A percentile compares a stretch with the other conserved stretches of the same genome.
Evolutionary conservation across 2,329 filamentous ascomycete species (phyloP).

Genomic region (Hypoxylon sp.): DNA sequence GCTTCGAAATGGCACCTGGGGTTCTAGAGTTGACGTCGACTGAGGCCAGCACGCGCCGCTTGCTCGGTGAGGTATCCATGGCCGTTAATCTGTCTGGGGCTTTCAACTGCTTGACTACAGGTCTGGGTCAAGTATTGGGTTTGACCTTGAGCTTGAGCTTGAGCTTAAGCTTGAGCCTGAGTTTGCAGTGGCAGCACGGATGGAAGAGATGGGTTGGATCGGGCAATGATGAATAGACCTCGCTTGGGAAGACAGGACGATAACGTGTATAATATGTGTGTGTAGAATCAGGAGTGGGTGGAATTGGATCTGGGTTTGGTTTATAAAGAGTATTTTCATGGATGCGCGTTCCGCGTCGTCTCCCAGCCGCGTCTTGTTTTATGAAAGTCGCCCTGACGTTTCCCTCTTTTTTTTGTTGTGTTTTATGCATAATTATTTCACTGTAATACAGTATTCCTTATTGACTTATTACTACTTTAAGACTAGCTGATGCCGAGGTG

Average conservation of each 20-base stretch:
- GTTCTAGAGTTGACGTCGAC: slow-evolving; percentile 43
- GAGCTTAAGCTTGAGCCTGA: not conserved
- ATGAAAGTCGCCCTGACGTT: too few species aligned
- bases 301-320: not conserved
- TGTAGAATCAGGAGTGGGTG: not conserved
- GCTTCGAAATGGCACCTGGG: slow-evolving; percentile 30
- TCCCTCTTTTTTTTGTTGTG: not conserved
- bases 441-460: slow-evolving; percentile 10
- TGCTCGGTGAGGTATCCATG: slow-evolving; percentile 44
- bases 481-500: slow-evolving; percentile 1
- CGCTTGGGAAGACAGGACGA: not conserved
- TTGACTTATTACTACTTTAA: slow-evolving; percentile 36
- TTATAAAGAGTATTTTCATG: not conserved
- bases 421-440: slow-evolving; percentile 14
- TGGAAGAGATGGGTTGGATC: not conserved
- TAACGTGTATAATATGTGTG: not conserved
- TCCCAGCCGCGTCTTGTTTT: not conserved
- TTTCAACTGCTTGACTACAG: too few species aligned
- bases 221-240: not conserved
- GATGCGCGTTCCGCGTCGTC: slow-evolving; percentile 1
- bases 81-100: not conserved
- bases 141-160: not conserved
- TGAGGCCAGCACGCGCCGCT: slow-evolving; percentile 43
- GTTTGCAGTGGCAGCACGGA: not conserved
- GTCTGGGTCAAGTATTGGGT: not conserved